These are phyloP conservation scores for Solanum hybrid DNA, from an alignment of 305 asterid genomes.

Conservation along the genomic window DNA sequence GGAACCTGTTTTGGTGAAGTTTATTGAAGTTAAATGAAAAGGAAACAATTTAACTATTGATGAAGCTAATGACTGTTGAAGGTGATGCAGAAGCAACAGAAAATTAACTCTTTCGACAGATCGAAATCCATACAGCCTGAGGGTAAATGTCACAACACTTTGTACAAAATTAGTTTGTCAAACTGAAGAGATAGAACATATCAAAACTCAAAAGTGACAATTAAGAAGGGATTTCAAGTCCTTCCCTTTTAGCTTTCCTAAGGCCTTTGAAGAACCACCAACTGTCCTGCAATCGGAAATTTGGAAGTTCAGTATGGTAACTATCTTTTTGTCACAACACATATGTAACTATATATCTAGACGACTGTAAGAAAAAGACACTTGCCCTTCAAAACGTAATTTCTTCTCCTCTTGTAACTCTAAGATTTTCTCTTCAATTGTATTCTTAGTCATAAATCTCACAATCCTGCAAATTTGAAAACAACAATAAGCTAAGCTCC, in stretches of 20 bases:
- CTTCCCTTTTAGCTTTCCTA: conserved; percentile 53
- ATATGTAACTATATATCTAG: neutral
- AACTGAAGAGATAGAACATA: neutral
- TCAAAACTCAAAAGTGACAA: neutral
- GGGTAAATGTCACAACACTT: neutral
- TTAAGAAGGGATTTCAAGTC: conserved; percentile 57
- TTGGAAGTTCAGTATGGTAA: neutral
- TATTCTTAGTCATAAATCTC: conserved; percentile 51
- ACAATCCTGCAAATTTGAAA: neutral
- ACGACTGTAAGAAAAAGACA: neutral
- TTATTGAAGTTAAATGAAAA: neutral
- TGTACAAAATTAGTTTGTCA: neutral
- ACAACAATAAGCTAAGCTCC: neutral
- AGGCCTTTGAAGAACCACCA: conserved; percentile 67
- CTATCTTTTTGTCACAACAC: neutral
- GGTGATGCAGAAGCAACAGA: neutral
- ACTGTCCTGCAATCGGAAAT: conserved; percentile 47
- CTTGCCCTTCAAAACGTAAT: conserved; percentile 79
- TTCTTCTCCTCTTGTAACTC: conserved; percentile 88
- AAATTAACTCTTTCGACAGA: neutral
- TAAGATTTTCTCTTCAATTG: conserved; percentile 75
- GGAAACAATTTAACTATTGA: neutral
- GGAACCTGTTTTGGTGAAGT: neutral
- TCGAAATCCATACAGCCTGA: neutral
- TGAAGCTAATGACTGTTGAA: neutral